Evolutionary conservation across 768 basidiomycete species (phyloP), one percentile per base, ranked within the genome.

Genomic region (Favolaschia claudopus): DNA sequence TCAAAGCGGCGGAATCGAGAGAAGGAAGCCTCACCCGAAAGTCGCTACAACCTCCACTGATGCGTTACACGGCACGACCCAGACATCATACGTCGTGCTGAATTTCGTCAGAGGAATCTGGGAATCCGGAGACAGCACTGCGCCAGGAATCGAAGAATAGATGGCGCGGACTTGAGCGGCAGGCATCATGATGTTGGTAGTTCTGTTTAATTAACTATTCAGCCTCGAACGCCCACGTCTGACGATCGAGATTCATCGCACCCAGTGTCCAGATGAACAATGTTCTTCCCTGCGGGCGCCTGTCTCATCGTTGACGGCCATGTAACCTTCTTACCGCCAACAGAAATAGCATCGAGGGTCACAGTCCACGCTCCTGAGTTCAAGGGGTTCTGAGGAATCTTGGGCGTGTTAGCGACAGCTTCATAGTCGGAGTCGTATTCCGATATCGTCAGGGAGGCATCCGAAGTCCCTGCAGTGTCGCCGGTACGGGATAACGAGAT

Each of bases 31-130:
- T 12, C 22, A 59, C 55, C 56, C 57, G 19, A 63, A 63, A 1
- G 57, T 34, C 4, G 62, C 57, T 5, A 58, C 57, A 7, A 63
- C 53, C 3, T 45, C 29, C 9, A 33, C 24, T 5, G 57, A 19
- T 1, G 62, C 62, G 20, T 58, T 63, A 25, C 62, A 63, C 8
- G 62, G 62, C 1, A 63, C 51, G 13, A 63, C 57, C 62, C 62
- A 59, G 13, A 55, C 57, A 7, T 54, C 62, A 24, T 44, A 15
- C 4, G 50, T 63, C 17, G 50, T 50, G 27, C 46, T 54, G 45
- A 62, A 62, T 22, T 62, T 54, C 31, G 48, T 33, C 33, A 46
- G 34, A n/a, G n/a, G 60, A 14, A 63, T 58, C 4, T 24, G 12
- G 13, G 46, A 54, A 43, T 63, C 27, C 27, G 46, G 62, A 0